Base-by-base conservation (phyloP, 2,329 filamentous ascomycete species). In the Thelonectria rubi region DNA sequence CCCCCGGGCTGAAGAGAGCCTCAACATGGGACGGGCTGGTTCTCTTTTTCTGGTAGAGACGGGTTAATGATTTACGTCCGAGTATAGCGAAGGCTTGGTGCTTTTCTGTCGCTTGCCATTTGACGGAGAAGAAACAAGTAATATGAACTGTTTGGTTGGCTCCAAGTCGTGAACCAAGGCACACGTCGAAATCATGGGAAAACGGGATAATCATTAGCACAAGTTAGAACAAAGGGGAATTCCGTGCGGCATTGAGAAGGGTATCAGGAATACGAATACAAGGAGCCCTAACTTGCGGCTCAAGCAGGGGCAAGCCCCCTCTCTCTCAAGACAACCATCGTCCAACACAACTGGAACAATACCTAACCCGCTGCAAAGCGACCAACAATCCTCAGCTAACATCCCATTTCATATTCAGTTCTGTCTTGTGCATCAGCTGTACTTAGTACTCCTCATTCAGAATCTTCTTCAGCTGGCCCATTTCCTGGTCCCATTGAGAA, bases 401-500 rank as follows among this genome's bases (percentile, higher is more conserved):
- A n/a, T n/a, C n/a, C n/a, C n/a, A n/a, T n/a, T n/a, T n/a, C n/a
- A n/a, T n/a, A n/a, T n/a, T n/a, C n/a, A n/a, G n/a, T n/a, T n/a
- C n/a, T n/a, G n/a, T n/a, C n/a, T n/a, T n/a, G n/a, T n/a, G n/a
- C n/a, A 24, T 40, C 49, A 24, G 24, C 54, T 72, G 11, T 69
- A 21, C 47, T 71, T 66, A 95, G 76, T 46, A 72, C 58, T 78
- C 75, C 58, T 77, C 72, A 30, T 68, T 73, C 51, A 79, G 52
- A 58, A 92, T 78, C 81, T 90, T 91, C 82, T 94, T 94, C 78
- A 96, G 77, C 42, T 65, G 78, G 2, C 77, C 86, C 76, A 90
- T 92, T 74, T 97, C 88, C 69, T 76, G 81, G 77, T 97, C 94
- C 74, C 89, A 91, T 55, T 78, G 82, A 69, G 88, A 84, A 62